A percentile compares a stretch with the other conserved stretches of the same genome.
Conservation (phyloP, 306 rosid genomes). For the Medicago truncatula region MtrunA17r5.0-ANR NC_053047.1:10150501-10151000, state of each 20-base stretch:
- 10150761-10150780: constrained; percentile 77
- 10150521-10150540: no score
- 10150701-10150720: constrained; percentile 76
- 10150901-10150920: neutral
- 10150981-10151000: no score
- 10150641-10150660: no score
- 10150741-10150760: no score
- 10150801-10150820: constrained; percentile 43
- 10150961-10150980: no score
- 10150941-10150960: neutral
- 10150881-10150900: neutral
- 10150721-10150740: constrained; percentile 57
- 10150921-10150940: neutral
- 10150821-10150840: constrained; percentile 45
- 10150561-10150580: no score
- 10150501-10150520: no score
- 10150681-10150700: constrained; percentile 80
- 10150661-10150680: neutral
- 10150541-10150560: no score
- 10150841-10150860: constrained; percentile 62
- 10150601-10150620: neutral
- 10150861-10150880: neutral
- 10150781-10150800: constrained; percentile 56
- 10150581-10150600: no score
- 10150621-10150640: neutral